These are phyloP conservation scores for Colletotrichum simmondsii DNA, from an alignment of 2,329 filamentous ascomycete genomes.

Conservation along the genomic window DNA sequence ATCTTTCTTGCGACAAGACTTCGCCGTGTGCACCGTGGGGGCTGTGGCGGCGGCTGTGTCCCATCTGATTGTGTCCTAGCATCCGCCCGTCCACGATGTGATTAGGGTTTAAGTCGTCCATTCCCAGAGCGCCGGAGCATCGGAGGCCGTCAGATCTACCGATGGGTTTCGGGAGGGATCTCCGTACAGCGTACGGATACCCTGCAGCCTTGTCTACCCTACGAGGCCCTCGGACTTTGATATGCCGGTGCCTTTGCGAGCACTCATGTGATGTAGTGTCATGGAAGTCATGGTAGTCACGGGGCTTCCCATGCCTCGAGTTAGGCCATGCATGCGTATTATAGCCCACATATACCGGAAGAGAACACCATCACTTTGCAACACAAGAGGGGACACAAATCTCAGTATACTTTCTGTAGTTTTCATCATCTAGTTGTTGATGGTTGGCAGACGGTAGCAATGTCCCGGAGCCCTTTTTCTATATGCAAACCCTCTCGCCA, in stretches of 20 bases:
- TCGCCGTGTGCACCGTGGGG: not conserved
- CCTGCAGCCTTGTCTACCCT: not conserved
- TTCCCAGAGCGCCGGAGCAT: too few relatives aligned
- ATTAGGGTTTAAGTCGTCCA: too few relatives aligned
- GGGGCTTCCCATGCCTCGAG: too few relatives aligned
- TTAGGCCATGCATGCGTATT: not conserved
- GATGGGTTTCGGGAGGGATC: too few relatives aligned
- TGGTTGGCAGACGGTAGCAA: conserved; percentile 6
- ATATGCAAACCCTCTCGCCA: conserved; percentile 22
- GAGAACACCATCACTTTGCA: not conserved
- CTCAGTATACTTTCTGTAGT: conserved; percentile 24
- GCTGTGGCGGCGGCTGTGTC: not conserved
- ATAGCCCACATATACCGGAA: not conserved
- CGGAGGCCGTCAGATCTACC: not conserved
- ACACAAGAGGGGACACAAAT: not conserved
- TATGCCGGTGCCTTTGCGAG: not conserved
- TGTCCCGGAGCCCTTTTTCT: conserved; percentile 17
- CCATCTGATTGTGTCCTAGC: not conserved
- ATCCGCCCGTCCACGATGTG: not conserved
- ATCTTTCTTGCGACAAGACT: not conserved
- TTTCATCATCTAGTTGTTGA: conserved; percentile 31
- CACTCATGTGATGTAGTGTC: not conserved
- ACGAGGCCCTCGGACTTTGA: not conserved
- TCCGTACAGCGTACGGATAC: not conserved
- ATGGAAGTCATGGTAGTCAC: not conserved